A percentile compares a stretch with the other conserved stretches of the same genome.
These are phyloP conservation scores for Tricholoma terreum DNA, from an alignment of 768 basidiomycete species.

Conservation along the genomic window DNA sequence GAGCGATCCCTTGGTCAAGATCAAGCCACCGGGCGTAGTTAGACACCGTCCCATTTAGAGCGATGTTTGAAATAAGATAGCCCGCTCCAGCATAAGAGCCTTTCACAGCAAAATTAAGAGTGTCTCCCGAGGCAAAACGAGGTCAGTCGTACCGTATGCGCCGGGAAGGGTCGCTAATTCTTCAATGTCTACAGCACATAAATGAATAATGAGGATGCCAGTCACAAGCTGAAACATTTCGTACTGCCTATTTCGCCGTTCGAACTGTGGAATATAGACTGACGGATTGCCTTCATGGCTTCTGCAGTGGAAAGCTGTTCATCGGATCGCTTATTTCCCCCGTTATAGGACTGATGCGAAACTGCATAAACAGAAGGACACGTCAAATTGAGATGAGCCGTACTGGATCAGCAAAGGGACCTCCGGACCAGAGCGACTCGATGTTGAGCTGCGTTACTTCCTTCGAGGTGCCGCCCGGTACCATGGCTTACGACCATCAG, in stretches of 20 bases:
- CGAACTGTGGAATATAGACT: slow-evolving; percentile 54
- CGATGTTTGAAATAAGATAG: slow-evolving; percentile 50
- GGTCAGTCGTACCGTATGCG: slow-evolving; percentile 52
- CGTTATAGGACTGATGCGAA: slow-evolving; percentile 54
- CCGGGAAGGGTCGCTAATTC: slow-evolving; percentile 52
- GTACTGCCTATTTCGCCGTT: slow-evolving; percentile 59
- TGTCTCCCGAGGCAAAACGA: neutral
- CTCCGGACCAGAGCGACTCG: slow-evolving; percentile 75
- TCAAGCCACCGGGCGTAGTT: slow-evolving; percentile 69
- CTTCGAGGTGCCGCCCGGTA: slow-evolving; percentile 56
- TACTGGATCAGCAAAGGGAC: slow-evolving; percentile 66
- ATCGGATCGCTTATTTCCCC: slow-evolving; percentile 57
- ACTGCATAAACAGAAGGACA: neutral
- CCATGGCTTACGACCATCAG: slow-evolving; percentile 45
- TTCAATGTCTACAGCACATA: slow-evolving; percentile 42
- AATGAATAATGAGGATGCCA: neutral
- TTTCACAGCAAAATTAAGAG: slow-evolving; percentile 23
- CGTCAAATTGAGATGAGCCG: slow-evolving; percentile 12
- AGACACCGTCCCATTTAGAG: slow-evolving; percentile 34
- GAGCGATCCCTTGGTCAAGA: slow-evolving; percentile 56
- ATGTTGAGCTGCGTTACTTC: slow-evolving; percentile 71
- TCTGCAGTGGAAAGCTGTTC: slow-evolving; percentile 42
- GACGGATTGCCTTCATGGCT: slow-evolving; percentile 51
- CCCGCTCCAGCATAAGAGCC: slow-evolving; percentile 72
- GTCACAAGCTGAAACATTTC: slow-evolving; percentile 9